Conservation (phyloP, 306 rosid genomes). For the Castanospermum australe region DNA sequence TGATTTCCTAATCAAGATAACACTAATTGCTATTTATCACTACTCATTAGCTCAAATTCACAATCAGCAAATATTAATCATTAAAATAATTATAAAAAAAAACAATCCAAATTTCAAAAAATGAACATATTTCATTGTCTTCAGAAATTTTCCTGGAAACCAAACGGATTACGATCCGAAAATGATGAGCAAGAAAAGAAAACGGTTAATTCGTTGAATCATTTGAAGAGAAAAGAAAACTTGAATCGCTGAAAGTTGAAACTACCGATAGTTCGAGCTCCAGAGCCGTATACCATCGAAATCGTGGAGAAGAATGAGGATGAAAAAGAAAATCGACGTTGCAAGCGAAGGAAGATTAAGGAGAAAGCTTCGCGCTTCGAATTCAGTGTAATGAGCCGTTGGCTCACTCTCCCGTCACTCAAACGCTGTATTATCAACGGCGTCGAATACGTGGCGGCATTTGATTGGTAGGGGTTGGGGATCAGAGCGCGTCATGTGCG, state of each 20-base stretch:
- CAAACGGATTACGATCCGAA: not conserved
- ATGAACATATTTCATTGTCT: not conserved
- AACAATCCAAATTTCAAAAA: not conserved
- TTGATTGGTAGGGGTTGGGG: not conserved
- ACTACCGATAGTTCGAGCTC: constrained; percentile 7
- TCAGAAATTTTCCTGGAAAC: not conserved
- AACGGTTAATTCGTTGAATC: not conserved
- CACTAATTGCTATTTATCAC: too few relatives aligned
- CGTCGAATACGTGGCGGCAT: constrained; percentile 7
- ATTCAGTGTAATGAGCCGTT: constrained; percentile 20
- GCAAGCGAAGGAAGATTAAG: not conserved
- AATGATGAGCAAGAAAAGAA: not conserved
- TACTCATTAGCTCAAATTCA: not conserved
- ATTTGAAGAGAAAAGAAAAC: not conserved
- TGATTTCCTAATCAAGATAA: not conserved
- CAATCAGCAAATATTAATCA: not conserved
- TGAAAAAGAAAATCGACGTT: not conserved
- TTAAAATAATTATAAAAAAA: not conserved
- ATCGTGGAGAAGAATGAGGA: not conserved
- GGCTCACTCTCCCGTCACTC: not conserved
- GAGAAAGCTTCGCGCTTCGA: not conserved
- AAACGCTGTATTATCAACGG: not conserved
- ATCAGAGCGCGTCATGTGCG: constrained; percentile 41
- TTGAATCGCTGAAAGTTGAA: constrained; percentile 18
- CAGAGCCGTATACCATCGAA: constrained; percentile 26